Conservation (phyloP, 768 basidiomycete species). For the Trametes maxima region DNA sequence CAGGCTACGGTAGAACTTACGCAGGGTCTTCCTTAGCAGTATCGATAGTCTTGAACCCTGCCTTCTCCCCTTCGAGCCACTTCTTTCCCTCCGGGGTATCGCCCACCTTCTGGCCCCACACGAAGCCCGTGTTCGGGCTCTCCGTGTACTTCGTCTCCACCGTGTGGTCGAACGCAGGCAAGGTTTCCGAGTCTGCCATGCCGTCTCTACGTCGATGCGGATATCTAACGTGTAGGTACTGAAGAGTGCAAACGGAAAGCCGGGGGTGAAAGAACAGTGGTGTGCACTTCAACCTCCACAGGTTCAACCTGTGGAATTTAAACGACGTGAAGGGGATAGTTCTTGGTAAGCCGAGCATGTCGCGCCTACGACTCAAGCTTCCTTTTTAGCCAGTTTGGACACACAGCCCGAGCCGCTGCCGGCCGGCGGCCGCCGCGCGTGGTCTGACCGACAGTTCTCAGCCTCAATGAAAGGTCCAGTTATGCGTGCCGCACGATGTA, state of each 20-base stretch:
- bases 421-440: too few relatives aligned
- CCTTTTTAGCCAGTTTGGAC: background rate
- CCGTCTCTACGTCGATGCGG: background rate
- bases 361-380: background rate
- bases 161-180: conserved; percentile 31
- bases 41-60: conserved; percentile 40
- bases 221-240: background rate
- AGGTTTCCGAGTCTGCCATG: background rate
- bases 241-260: too few relatives aligned
- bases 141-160: conserved; percentile 31
- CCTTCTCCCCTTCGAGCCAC: conserved; percentile 39
- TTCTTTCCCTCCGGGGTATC: conserved; percentile 33
- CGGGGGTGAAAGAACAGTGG: too few relatives aligned
- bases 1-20: conserved; percentile 23
- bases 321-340: background rate
- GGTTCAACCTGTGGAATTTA: background rate
- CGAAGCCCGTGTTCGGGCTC: conserved; percentile 36
- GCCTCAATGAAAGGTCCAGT: too few relatives aligned
- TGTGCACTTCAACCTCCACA: too few relatives aligned
- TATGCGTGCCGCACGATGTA: too few relatives aligned
- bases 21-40: conserved; percentile 31
- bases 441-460: too few relatives aligned
- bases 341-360: background rate
- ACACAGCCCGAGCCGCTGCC: too few relatives aligned
- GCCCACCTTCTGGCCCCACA: conserved; percentile 35